Conservation (phyloP, 768 basidiomycete genomes). For the Symmetrospora coprosmae region DNA sequence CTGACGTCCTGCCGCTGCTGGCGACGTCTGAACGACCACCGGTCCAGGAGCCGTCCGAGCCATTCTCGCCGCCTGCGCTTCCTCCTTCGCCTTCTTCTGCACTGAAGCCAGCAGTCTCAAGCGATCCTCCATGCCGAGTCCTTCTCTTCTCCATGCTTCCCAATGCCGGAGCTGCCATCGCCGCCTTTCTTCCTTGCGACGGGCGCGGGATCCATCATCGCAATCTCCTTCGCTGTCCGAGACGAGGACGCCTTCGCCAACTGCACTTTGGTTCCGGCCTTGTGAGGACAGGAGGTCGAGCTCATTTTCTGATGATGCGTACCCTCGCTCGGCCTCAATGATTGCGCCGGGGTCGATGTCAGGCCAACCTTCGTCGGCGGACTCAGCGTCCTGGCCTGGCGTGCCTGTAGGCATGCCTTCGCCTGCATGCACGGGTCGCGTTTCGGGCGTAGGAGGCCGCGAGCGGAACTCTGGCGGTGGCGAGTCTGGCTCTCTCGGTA, state of each 20-base stretch:
- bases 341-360: background rate
- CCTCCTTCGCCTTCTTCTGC: background rate
- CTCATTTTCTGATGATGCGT: conserved; percentile 5
- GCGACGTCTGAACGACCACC: background rate
- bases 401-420: background rate
- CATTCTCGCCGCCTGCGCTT: too few species aligned
- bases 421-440: background rate
- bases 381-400: too few species aligned
- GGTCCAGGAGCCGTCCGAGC: too few species aligned
- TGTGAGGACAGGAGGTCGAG: background rate
- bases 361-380: background rate
- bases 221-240: too few species aligned
- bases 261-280: background rate
- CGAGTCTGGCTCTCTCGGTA: too few species aligned
- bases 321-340: background rate
- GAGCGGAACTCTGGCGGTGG: conserved; percentile 18
- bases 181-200: background rate
- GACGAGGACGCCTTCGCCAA: too few species aligned
- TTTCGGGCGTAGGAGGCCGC: background rate
- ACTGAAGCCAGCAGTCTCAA: background rate
- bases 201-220: background rate
- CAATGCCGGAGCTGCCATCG: conserved; percentile 1
- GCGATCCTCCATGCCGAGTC: background rate
- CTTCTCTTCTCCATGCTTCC: conserved; percentile 17
- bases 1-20: background rate